Conservation (phyloP, 1,284 basidiomycete genomes). For the Afroboletus lepidellus region DNA sequence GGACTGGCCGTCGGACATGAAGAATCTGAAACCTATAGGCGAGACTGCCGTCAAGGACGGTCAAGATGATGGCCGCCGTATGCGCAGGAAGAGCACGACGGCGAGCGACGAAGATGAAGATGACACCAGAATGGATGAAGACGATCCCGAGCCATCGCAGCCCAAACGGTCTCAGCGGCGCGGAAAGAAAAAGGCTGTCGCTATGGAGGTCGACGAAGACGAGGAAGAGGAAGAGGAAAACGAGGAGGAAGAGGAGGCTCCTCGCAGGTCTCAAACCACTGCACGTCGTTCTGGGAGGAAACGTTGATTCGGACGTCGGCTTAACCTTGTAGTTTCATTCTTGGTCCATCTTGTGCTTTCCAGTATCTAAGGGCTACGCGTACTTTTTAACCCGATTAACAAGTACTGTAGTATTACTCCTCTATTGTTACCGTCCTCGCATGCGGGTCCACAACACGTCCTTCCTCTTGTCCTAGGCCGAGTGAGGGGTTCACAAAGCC, state of each 20-base stretch:
- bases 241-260: constrained; percentile 24
- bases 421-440: constrained; percentile 24
- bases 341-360: not conserved
- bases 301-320: constrained; percentile 9
- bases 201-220: constrained; percentile 37
- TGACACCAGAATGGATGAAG: constrained; percentile 36
- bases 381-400: constrained; percentile 16
- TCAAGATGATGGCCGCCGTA: constrained; percentile 50
- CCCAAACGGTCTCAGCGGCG: constrained; percentile 29
- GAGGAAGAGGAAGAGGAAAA: constrained; percentile 30
- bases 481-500: constrained; percentile 57
- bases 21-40: constrained; percentile 53
- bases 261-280: constrained; percentile 25
- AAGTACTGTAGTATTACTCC: constrained; percentile 24
- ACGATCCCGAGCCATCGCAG: constrained; percentile 29
- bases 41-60: constrained; percentile 64
- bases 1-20: constrained; percentile 55
- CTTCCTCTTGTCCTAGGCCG: constrained; percentile 39
- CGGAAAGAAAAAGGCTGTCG: constrained; percentile 33
- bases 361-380: constrained; percentile 5
- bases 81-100: constrained; percentile 34
- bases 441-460: constrained; percentile 38
- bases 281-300: constrained; percentile 26
- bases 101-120: constrained; percentile 45
- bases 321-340: not conserved